phyloP scores from a whole-genome alignment of 2,329 filamentous ascomycete species.

The Colletotrichum sp. region DNA sequence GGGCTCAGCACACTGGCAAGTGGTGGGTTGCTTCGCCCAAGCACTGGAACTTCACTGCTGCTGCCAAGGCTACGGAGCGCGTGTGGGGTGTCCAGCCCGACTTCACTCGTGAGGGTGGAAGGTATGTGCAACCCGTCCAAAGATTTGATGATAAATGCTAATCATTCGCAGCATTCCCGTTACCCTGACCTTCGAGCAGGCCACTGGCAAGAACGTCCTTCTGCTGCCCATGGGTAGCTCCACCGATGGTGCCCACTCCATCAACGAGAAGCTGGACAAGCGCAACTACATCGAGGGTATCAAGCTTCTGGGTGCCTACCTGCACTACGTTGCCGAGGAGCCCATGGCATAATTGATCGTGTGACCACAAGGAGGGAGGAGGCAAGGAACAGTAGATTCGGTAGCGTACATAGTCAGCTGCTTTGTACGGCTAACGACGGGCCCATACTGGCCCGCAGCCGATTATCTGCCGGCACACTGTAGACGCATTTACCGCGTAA shows the following conservation, averaged over 20 bases:
- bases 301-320: conserved; percentile 91
- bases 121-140: conserved; percentile 51
- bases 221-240: conserved; percentile 96
- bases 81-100: conserved; percentile 95
- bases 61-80: conserved; percentile 92
- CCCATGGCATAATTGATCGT: conserved; percentile 50
- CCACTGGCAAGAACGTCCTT: conserved; percentile 96
- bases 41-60: conserved; percentile 98
- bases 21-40: conserved; percentile 99
- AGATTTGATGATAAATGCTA: neutral
- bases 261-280: conserved; percentile 98
- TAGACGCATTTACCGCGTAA: neutral
- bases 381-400: neutral
- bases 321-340: conserved; percentile 96
- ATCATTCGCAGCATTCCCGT: conserved; percentile 79
- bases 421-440: neutral
- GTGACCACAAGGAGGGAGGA: neutral
- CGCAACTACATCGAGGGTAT: conserved; percentile 98
- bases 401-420: neutral
- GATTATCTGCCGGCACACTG: neutral
- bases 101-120: conserved; percentile 94
- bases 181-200: conserved; percentile 95
- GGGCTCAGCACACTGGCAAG: conserved; percentile 88
- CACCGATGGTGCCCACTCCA: conserved; percentile 94
- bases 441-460: neutral